Evolutionary conservation across 78 protist genomes (phyloP).

Genomic region (Corallochytrium limacisporum): DNA sequence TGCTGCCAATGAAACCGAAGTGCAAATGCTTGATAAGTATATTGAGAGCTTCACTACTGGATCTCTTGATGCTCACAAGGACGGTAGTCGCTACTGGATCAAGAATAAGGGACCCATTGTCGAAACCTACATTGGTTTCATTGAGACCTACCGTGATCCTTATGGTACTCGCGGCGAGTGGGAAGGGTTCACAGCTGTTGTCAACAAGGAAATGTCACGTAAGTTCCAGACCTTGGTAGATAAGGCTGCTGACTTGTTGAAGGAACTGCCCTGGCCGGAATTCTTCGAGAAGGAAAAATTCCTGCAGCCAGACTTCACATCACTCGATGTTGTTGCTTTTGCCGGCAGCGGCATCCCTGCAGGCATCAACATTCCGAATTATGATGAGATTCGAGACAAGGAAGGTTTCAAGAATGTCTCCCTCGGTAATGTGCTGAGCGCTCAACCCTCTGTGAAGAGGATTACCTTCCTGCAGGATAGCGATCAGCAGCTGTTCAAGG

Average conservation of each 20-base stretch:
- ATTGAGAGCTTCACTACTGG: conserved; percentile 35
- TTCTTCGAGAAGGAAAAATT: conserved; percentile 53
- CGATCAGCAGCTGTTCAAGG: conserved; percentile 32
- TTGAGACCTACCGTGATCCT: conserved; percentile 63
- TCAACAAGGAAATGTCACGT: conserved; percentile 32
- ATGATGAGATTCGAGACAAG: conserved; percentile 49
- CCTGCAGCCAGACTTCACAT: conserved; percentile 57
- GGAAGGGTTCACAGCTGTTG: conserved; percentile 68
- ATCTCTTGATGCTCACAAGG: conserved; percentile 44
- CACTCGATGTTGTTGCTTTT: conserved; percentile 53
- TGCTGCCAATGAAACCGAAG: conserved; percentile 42
- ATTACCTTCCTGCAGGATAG: conserved; percentile 19
- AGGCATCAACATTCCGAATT: conserved; percentile 48
- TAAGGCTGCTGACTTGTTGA: conserved; percentile 24
- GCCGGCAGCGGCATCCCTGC: conserved; percentile 53
- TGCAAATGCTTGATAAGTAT: conserved; percentile 45
- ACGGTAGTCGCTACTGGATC: conserved; percentile 52
- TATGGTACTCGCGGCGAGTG: conserved; percentile 60
- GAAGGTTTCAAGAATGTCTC: conserved; percentile 68
- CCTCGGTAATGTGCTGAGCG: conserved; percentile 40
- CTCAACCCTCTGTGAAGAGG: conserved; percentile 13
- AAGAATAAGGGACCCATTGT: conserved; percentile 51
- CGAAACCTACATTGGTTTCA: conserved; percentile 65
- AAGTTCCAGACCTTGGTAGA: conserved; percentile 35
- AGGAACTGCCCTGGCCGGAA: conserved; percentile 46